A percentile compares a stretch with the other conserved stretches of the same genome.
Evolutionary conservation across 371 early-diverging fungal species (phyloP).

Genomic region (Mortierella sp.): DNA sequence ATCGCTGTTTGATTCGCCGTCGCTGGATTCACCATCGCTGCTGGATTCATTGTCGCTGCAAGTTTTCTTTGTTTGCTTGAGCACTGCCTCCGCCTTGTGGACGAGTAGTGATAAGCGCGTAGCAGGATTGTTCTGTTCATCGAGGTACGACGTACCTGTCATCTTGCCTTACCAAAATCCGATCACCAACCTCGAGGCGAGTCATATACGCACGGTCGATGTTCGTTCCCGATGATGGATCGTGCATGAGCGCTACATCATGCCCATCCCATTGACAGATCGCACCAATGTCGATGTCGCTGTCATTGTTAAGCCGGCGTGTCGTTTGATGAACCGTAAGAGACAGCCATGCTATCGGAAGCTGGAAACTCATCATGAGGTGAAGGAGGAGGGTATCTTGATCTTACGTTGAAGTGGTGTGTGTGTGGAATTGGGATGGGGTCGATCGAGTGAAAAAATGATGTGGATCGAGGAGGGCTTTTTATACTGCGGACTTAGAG

Average conservation of each 20-base stretch:
- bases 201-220: conserved; percentile 3
- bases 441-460: background rate
- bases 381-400: conserved; percentile 1
- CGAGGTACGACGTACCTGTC: conserved; percentile 3
- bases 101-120: conserved; percentile 9
- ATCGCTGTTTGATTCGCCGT: no score
- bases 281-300: conserved; percentile 9
- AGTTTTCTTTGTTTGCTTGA: no score
- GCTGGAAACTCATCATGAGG: conserved; percentile 10
- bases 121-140: conserved; percentile 2
- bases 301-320: conserved; percentile 3
- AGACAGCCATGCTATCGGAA: conserved; percentile 14
- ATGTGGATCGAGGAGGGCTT: background rate
- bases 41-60: no score
- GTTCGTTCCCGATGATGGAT: conserved; percentile 12
- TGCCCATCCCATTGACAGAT: conserved; percentile 17
- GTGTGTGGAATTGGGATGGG: conserved; percentile 14
- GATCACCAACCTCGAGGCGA: conserved; percentile 14
- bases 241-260: conserved; percentile 16
- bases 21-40: no score
- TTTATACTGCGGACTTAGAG: background rate
- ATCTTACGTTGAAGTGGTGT: no score
- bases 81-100: conserved; percentile 3
- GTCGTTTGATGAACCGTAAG: conserved; percentile 9
- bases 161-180: conserved; percentile 14